These are phyloP conservation scores for Drechslerella stenobrocha DNA, from an alignment of 2,329 filamentous ascomycete species.

Conservation along the genomic window DNA sequence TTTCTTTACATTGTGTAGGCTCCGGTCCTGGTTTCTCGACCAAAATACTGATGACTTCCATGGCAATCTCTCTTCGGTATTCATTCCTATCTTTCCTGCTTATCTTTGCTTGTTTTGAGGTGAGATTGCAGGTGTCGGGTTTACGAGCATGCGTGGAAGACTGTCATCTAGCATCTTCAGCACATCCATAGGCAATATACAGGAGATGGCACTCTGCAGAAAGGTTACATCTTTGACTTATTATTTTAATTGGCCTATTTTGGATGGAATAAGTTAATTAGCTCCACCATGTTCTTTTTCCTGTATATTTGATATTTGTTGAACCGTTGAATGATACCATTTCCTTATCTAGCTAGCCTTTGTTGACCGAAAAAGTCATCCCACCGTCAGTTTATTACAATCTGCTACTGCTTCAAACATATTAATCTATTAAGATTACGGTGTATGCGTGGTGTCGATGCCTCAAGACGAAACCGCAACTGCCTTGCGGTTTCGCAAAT, in stretches of 20 bases:
- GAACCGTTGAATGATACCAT: constrained; percentile 5
- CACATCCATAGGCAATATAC: not conserved
- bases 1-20: constrained; percentile 2
- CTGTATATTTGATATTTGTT: not conserved
- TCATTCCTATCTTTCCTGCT: not conserved
- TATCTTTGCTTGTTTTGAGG: not conserved
- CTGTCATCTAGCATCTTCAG: not conserved
- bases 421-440: too few species aligned
- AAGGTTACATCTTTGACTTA: constrained; percentile 3
- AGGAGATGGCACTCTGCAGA: not conserved
- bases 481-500: too few species aligned
- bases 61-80: constrained; percentile 1
- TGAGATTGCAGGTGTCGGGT: not conserved
- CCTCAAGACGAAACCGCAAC: too few species aligned
- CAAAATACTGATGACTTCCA: not conserved
- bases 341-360: not conserved
- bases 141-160: not conserved
- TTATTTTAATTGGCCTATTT: constrained; percentile 3
- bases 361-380: not conserved
- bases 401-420: not conserved
- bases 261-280: constrained; percentile 1
- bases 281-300: not conserved
- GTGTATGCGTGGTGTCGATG: too few species aligned
- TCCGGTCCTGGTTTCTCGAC: not conserved
- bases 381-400: not conserved